Percentiles rank a stretch among this genome's conserved stretches.
phyloP scores from a whole-genome alignment of 1,139 yeast species.

The Waltiozyma sp. region DNA sequence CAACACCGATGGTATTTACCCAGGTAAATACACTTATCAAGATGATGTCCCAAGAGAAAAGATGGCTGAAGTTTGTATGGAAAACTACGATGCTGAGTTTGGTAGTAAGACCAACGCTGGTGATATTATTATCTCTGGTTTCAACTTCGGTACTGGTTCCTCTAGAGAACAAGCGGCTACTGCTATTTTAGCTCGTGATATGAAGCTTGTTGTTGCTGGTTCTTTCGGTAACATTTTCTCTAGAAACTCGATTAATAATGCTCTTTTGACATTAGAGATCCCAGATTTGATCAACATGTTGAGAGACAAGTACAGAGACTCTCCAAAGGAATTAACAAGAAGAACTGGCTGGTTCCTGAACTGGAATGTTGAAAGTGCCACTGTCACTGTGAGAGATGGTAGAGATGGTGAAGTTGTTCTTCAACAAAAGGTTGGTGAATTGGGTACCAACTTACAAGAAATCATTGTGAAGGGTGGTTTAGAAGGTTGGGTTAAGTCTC shows the following conservation, averaged over 20 bases:
- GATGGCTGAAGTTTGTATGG: constrained; percentile 99
- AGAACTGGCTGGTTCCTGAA: constrained; percentile 89
- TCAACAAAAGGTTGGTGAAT: constrained; percentile 85
- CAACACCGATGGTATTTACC: constrained; percentile 97
- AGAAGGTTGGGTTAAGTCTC: constrained; percentile 94
- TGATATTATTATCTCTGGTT: constrained; percentile 87
- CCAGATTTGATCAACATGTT: constrained; percentile 74
- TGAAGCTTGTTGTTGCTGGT: constrained; percentile 88
- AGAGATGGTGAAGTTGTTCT: constrained; percentile 50
- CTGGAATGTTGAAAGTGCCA: constrained; percentile 87
- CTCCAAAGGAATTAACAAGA: constrained; percentile 61
- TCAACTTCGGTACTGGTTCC: constrained; percentile 95
- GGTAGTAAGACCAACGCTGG: constrained; percentile 70
- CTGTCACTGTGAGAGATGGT: constrained; percentile 66
- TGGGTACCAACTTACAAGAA: constrained; percentile 91
- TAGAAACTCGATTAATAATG: constrained; percentile 92
- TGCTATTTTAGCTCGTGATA: constrained; percentile 86
- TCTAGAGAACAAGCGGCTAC: constrained; percentile 99
- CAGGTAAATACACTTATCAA: constrained; percentile 97
- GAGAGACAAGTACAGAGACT: constrained; percentile 51
- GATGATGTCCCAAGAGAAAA: constrained; percentile 89
- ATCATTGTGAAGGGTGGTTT: constrained; percentile 95
- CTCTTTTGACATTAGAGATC: constrained; percentile 82
- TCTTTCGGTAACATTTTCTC: constrained; percentile 95
- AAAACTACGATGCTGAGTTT: constrained; percentile 88